Percentiles rank a stretch among this genome's conserved stretches.
These are phyloP conservation scores for Mucor sp. DNA, from an alignment of 371 early-diverging fungal species.

Conservation along the genomic window DNA sequence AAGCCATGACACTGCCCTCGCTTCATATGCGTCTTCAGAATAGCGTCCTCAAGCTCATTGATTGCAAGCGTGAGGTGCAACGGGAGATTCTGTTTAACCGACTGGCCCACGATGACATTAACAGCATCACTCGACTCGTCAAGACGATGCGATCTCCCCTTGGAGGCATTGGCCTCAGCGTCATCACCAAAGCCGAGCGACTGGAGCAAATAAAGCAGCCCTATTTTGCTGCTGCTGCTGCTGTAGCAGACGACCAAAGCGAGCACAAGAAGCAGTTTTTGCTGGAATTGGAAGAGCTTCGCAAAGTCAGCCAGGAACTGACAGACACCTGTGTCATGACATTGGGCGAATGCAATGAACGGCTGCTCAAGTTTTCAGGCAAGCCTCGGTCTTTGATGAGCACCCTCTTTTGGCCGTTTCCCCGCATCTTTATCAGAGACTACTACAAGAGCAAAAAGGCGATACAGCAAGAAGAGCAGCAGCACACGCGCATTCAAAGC, in stretches of 20 bases:
- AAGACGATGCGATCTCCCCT: conserved; percentile 33
- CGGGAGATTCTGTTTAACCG: conserved; percentile 37
- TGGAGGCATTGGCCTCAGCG: conserved; percentile 47
- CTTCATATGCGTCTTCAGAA: conserved; percentile 35
- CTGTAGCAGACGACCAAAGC: neutral
- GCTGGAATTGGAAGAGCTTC: conserved; percentile 1
- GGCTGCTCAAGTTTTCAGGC: conserved; percentile 12
- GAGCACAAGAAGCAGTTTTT: conserved; percentile 11
- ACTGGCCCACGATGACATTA: conserved; percentile 34
- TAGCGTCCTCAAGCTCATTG: conserved; percentile 34
- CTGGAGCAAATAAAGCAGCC: neutral
- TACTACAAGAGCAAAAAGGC: neutral
- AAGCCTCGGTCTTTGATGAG: conserved; percentile 18
- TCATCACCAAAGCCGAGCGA: conserved; percentile 26
- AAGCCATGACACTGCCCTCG: conserved; percentile 24
- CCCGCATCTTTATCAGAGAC: conserved; percentile 27
- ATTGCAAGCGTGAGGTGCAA: conserved; percentile 46
- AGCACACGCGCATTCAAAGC: neutral
- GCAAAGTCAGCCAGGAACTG: conserved; percentile 14
- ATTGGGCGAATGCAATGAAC: conserved; percentile 17
- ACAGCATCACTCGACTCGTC: conserved; percentile 30
- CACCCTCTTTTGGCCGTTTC: conserved; percentile 45
- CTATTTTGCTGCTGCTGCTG: neutral
- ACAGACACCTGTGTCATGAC: conserved; percentile 12
- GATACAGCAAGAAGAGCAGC: neutral